Conservation (phyloP, 2,329 filamentous ascomycete genomes). For the Fusarium sp. region DNA sequence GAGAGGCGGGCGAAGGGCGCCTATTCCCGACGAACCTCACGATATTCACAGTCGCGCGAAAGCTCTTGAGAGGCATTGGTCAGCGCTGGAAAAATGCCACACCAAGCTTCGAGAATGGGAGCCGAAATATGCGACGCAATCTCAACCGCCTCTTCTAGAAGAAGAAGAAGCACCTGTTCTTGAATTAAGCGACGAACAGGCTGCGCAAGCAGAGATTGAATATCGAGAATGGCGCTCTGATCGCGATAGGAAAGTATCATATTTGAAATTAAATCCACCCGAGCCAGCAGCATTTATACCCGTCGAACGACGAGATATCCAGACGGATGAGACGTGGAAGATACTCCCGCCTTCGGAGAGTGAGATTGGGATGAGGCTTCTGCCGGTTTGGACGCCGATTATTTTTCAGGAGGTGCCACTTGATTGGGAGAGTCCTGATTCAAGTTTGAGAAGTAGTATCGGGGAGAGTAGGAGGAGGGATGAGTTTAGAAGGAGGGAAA, state of each 20-base stretch:
- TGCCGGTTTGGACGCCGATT: slow-evolving; percentile 14
- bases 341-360: background rate
- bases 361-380: background rate
- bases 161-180: background rate
- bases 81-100: slow-evolving; percentile 25
- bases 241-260: slow-evolving; percentile 13
- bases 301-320: slow-evolving; percentile 2
- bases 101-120: slow-evolving; percentile 26
- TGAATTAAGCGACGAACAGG: slow-evolving; percentile 11
- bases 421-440: slow-evolving; percentile 1
- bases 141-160: background rate
- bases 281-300: slow-evolving; percentile 4
- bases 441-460: background rate
- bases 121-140: slow-evolving; percentile 6
- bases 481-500: slow-evolving; percentile 4
- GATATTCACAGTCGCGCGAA: slow-evolving; percentile 4
- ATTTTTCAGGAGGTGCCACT: slow-evolving; percentile 10
- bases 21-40: slow-evolving; percentile 18
- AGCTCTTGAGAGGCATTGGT: slow-evolving; percentile 21
- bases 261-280: background rate
- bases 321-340: slow-evolving; percentile 18
- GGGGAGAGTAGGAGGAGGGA: background rate
- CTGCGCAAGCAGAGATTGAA: slow-evolving; percentile 8
- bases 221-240: slow-evolving; percentile 19
- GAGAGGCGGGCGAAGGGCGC: background rate